phyloP scores from a whole-genome alignment of 139 green algal genomes.

The Monoraphidium neglectum region DNA sequence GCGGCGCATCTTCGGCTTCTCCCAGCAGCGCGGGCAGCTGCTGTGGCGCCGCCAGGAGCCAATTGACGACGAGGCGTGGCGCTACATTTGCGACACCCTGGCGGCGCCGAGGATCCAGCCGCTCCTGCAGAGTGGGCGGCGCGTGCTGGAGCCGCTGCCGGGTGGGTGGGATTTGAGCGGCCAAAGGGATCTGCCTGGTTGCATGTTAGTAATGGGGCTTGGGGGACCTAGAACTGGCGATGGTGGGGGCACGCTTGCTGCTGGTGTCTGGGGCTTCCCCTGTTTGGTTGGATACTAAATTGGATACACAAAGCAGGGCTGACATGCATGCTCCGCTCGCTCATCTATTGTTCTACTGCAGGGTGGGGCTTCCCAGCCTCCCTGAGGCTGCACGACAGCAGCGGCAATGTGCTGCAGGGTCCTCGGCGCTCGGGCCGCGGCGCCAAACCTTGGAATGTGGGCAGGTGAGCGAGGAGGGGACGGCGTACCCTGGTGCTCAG shows the following conservation, averaged over 20 bases:
- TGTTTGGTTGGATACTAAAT: neutral
- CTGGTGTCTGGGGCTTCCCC: neutral
- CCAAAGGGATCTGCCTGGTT: neutral
- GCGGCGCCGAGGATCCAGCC: neutral
- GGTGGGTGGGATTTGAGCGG: neutral
- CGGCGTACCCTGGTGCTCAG: too few species aligned
- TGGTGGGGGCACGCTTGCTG: neutral
- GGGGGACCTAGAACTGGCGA: neutral
- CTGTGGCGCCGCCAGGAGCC: neutral
- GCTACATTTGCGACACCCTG: neutral
- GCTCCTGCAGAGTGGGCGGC: neutral
- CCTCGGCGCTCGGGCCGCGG: neutral
- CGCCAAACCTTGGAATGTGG: slow-evolving; percentile 12
- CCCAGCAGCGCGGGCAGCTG: slow-evolving; percentile 10
- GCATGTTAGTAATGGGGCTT: neutral
- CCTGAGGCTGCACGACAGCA: neutral
- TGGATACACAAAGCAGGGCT: neutral
- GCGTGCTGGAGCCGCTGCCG: slow-evolving; percentile 13
- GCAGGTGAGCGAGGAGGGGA: too few species aligned
- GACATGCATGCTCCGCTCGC: neutral
- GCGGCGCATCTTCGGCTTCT: neutral
- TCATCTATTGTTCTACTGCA: neutral
- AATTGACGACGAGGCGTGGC: neutral
- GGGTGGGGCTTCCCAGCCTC: neutral
- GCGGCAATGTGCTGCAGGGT: neutral